Evolutionary conservation across 345 rosid species (phyloP), one percentile per base, ranked within the genome.

Genomic region (Raphanus sativus): DNA sequence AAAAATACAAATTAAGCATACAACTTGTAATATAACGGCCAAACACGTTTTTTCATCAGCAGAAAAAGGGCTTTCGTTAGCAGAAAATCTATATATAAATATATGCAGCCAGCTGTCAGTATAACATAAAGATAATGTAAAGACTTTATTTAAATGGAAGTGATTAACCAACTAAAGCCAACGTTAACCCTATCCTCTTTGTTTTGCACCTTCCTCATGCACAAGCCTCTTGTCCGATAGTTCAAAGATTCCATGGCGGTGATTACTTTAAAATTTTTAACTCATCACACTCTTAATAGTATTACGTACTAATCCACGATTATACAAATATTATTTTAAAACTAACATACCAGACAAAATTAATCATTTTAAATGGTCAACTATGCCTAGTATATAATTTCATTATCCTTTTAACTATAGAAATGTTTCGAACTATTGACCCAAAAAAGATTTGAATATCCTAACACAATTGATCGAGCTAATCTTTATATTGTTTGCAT

Each of bases 201-300:
- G 55, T 69, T 62, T n/a, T 76, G 55, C 62, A 33, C 13, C 2
- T 61, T 21, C 30, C 21, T 26, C 74, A 75, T 74, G 58, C 59
- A 74, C 65, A 56, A 28, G 6, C 26, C 60, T 29, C 28, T 75
- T 17, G 67, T 25, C 67, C 62, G 2, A 67, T 30, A 2, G 38
- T 60, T 67, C 33, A 76, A 61, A 50, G 30, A 50, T 69, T 69
- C 63, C 69, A 33, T 70, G 75, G 65, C 80, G 75, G 80, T 77
- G 75, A 77, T 34, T 77, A 70, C 15, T 62, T 69, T 62, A 0
- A 1, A 11, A 0, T 3, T 29, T 30, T 40, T 8, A 12, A 40
- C 16, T 62, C 65, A 55, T 30, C 3, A 8, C 21, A 66, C 61
- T 21, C 28, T 66, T 28, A 25, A 15, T 65, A 26, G n/a, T 56